A percentile compares a stretch with the other conserved stretches of the same genome.
Evolutionary conservation across 164 flowering plant genomes (phyloP).

Genomic region (Vitis labrusca): DNA sequence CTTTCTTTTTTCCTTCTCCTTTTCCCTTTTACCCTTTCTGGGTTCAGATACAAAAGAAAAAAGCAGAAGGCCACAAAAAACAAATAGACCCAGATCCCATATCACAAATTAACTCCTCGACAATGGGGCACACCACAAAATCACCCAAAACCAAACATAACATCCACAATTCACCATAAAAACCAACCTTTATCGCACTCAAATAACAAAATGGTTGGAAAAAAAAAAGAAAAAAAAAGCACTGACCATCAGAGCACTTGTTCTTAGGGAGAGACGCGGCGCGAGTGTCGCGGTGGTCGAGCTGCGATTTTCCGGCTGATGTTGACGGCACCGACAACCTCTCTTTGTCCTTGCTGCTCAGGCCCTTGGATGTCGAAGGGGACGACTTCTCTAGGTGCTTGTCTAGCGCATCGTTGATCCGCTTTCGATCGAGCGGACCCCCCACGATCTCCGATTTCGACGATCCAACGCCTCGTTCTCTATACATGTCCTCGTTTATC

Average conservation of each 20-base stretch:
- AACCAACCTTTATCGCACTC: not conserved
- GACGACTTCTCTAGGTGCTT: conserved; percentile 64
- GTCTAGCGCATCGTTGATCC: conserved; percentile 60
- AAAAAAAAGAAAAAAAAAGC: not conserved
- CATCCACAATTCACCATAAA: not conserved
- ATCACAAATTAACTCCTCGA: no score
- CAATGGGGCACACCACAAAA: no score
- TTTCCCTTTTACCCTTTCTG: no score
- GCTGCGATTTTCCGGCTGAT: conserved; percentile 38
- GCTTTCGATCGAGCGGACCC: conserved; percentile 46
- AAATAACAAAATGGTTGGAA: not conserved
- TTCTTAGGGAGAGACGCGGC: conserved; percentile 36
- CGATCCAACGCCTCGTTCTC: conserved; percentile 50
- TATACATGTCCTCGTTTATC: conserved; percentile 27
- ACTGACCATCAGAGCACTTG: conserved; percentile 48
- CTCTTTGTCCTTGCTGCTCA: conserved; percentile 33
- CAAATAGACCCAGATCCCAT: no score
- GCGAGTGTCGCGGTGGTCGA: conserved; percentile 36
- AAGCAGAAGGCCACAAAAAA: no score
- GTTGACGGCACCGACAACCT: conserved; percentile 40
- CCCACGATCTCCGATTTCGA: conserved; percentile 46
- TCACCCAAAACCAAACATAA: not conserved
- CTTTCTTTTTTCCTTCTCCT: no score
- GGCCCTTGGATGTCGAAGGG: conserved; percentile 45
- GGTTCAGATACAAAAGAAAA: no score